Base-by-base conservation (phyloP, 768 basidiomycete genomes). In the Mycena leptocephala region DNA sequence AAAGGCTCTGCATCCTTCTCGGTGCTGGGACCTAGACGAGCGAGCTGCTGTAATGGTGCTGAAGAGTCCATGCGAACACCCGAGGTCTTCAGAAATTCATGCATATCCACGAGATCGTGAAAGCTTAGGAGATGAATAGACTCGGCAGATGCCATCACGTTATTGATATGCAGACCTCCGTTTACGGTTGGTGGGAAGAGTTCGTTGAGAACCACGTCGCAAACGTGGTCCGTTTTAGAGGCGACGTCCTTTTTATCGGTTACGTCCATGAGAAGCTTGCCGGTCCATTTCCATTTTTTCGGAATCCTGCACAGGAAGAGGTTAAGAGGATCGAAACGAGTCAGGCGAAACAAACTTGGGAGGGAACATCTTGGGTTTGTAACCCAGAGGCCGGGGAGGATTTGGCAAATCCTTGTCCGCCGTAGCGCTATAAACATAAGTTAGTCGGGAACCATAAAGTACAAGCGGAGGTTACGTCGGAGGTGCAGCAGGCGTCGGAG, bases 281-380 rank as follows among this genome's bases (percentile, higher is more conserved):
- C 94, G 43, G 87, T 84, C 94, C 94, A 95, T 76, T 87, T 91
- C 91, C 91, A 95, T 67, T 90, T 90, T 80, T 91, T 92, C 26
- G 86, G 86, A 48, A 92, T 90, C 76, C 93, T 94, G 70, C 2
- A 51, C 64, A 41, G 58, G 26, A 48, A 55, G 64, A 46, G 41
- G 28, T 48, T 7, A n/a, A 1, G 6, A 28, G 55, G 16, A 37
- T 61, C 13, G n/a, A 37, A 33, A 37, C 28, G 13, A 33, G 53
- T 6, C n/a, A 7, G 51, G 48, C 9, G 39, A 10, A 26, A 59
- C 69, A 32, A 55, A 70, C 74, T 30, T 69, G 1, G 71, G 72
- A 56, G 39, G 65, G 13, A 28, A 66, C 51, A 73, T 76, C 69
- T 80, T 76, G 26, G 58, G 61, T 43, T 76, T 68, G 28, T 37